These are phyloP conservation scores for Paraphoma sp. DNA, from an alignment of 2,329 filamentous ascomycete genomes.

Conservation along the genomic window DNA sequence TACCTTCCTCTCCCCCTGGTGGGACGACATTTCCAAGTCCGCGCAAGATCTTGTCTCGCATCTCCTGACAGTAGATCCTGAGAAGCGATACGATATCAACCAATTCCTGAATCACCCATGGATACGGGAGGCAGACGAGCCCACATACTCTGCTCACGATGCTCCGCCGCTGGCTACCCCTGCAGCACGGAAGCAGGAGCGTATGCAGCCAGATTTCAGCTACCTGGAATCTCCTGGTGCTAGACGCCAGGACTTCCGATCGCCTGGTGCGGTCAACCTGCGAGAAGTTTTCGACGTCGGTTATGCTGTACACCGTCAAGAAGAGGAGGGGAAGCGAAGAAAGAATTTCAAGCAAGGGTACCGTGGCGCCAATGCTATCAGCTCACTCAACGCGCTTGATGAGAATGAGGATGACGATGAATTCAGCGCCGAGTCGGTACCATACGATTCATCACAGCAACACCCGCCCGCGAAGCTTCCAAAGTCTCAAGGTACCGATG, in stretches of 20 bases:
- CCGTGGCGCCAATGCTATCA: slow-evolving; percentile 69
- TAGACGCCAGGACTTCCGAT: slow-evolving; percentile 88
- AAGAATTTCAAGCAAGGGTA: slow-evolving; percentile 81
- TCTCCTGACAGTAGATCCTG: slow-evolving; percentile 90
- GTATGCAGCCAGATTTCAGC: slow-evolving; percentile 58
- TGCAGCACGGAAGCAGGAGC: slow-evolving; percentile 65
- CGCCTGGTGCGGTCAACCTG: slow-evolving; percentile 90
- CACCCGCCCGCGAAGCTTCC: slow-evolving; percentile 70
- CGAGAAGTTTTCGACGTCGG: slow-evolving; percentile 97
- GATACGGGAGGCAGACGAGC: slow-evolving; percentile 76
- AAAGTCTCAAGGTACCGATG: slow-evolving; percentile 67
- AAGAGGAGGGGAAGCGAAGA: slow-evolving; percentile 91
- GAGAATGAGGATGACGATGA: slow-evolving; percentile 72
- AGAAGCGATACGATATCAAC: slow-evolving; percentile 90
- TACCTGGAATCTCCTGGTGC: slow-evolving; percentile 68
- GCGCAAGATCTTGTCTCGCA: slow-evolving; percentile 95
- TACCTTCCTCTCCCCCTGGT: slow-evolving; percentile 98
- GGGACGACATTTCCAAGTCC: slow-evolving; percentile 96
- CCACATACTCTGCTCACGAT: slow-evolving; percentile 70
- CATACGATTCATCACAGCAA: slow-evolving; percentile 56
- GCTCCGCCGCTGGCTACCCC: slow-evolving; percentile 76
- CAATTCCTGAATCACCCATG: slow-evolving; percentile 96
- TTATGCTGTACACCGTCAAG: slow-evolving; percentile 96
- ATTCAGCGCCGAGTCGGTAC: slow-evolving; percentile 66
- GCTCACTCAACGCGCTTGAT: slow-evolving; percentile 68